Percentiles rank a stretch among this genome's conserved stretches.
Evolutionary conservation across 2,329 filamentous ascomycete genomes (phyloP).

Genomic region (Trichoderma koningiopsis): DNA sequence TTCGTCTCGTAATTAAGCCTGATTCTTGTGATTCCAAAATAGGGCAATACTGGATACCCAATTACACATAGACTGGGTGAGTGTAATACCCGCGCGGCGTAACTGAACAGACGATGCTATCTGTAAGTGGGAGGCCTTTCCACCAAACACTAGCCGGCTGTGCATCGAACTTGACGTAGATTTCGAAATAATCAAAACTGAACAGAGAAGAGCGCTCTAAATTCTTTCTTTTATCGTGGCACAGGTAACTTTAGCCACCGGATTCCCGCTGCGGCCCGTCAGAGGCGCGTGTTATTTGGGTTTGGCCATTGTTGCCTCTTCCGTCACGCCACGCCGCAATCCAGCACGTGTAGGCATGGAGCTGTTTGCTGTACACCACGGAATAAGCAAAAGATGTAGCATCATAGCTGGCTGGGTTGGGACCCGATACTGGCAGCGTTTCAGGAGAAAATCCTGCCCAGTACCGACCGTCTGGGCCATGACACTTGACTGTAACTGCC

Average conservation of each 20-base stretch:
- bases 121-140: background rate
- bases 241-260: background rate
- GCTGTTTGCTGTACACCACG: background rate
- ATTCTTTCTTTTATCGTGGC: background rate
- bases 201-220: background rate
- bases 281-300: conserved; percentile 14
- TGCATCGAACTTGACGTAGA: background rate
- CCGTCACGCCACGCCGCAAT: conserved; percentile 3
- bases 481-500: background rate
- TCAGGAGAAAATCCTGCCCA: background rate
- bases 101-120: background rate
- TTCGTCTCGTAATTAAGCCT: background rate
- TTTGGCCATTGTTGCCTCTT: conserved; percentile 6
- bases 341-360: background rate
- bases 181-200: background rate
- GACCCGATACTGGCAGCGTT: background rate
- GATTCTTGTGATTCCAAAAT: background rate
- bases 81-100: background rate
- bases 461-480: background rate
- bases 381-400: background rate
- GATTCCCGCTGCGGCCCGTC: conserved; percentile 22
- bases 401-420: no score
- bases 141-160: background rate
- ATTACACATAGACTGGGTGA: background rate
- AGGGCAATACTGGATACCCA: background rate